Evolutionary conservation across 768 basidiomycete genomes (phyloP), one percentile per base, ranked within the genome.

Genomic region (Krasilnikovozyma curviuscula): DNA sequence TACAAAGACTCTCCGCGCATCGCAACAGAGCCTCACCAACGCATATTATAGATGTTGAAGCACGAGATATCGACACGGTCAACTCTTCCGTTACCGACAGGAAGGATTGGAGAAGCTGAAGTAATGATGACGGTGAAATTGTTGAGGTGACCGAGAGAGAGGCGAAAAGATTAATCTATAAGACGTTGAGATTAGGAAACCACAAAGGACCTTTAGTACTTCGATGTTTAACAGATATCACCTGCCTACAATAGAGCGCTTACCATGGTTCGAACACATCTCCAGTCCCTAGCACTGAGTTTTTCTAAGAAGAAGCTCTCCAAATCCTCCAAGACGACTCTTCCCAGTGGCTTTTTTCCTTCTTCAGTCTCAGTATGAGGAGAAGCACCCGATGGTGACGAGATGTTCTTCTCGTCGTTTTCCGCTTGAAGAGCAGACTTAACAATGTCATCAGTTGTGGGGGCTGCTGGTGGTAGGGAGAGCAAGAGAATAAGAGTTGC

Each of bases 101-200:
- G 62, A 93, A 83, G 0, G 86, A 81, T 54, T 79, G 77, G 23
- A 93, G 71, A 25, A 93, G 73, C 7, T 76, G 71, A 37, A 81
- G 68, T 70, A 95, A 75, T 3, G 88, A 89, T 8, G 78, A 73
- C 0, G 76, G 62, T 2, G 82, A 77, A 43, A 95, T 72, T 1
- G 89, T 33, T 0, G 56, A 54, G 1, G 83, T 76, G 3, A 79
- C 71, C 27, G 83, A 79, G 39, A 93, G 65, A 59, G 89, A 82
- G 1, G 88, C 80, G 59, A 97, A 93, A 63, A 97, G 83, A 53
- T 86, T 83, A 13, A 95, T 79, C 89, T 97, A 55, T 9, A 30
- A 13, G 6, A 9, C 13, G 29, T 21, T 25, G 27, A 23, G 27
- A 38, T 23, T 16, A 48, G 19, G 16, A 7, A 41, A 21, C 18